These are phyloP conservation scores for Pythium volutum DNA, from an alignment of 352 stramenopile species.

Conservation along the genomic window DNA sequence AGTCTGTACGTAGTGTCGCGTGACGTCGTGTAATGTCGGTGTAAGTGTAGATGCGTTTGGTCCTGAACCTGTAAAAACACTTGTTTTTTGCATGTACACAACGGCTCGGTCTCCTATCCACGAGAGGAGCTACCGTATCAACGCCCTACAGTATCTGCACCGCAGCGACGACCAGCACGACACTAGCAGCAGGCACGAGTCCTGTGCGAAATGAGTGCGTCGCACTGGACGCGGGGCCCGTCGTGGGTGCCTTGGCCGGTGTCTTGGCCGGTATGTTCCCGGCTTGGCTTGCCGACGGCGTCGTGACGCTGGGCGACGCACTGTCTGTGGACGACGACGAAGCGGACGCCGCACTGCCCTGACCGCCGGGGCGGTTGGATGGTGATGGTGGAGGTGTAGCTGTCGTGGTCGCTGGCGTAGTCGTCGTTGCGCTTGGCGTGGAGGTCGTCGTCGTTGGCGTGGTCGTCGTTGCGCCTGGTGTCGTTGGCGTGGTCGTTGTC, in stretches of 20 bases:
- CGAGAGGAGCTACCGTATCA: no score
- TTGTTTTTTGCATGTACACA: no score
- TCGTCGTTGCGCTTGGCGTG: not conserved
- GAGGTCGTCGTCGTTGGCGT: not conserved
- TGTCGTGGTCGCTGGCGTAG: not conserved
- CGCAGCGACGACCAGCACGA: no score
- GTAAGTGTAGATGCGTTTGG: not conserved
- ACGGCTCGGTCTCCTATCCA: no score
- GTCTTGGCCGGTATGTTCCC: not conserved
- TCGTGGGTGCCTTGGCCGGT: not conserved
- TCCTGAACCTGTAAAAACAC: no score
- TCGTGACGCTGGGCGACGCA: not conserved
- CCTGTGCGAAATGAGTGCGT: no score
- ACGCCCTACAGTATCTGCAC: no score
- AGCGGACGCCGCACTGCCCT: not conserved
- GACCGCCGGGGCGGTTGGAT: not conserved
- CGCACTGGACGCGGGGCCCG: no score
- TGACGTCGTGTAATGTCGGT: not conserved
- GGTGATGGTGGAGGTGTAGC: not conserved
- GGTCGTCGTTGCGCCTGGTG: constrained; percentile 1
- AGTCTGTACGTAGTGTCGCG: not conserved
- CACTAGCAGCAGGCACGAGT: no score
- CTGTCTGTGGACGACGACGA: not conserved
- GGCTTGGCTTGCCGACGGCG: not conserved
- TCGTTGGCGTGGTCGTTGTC: not conserved